phyloP scores from a whole-genome alignment of 495 filamentous ascomycete species.

The Hyphodiscus hymeniophilus region DNA sequence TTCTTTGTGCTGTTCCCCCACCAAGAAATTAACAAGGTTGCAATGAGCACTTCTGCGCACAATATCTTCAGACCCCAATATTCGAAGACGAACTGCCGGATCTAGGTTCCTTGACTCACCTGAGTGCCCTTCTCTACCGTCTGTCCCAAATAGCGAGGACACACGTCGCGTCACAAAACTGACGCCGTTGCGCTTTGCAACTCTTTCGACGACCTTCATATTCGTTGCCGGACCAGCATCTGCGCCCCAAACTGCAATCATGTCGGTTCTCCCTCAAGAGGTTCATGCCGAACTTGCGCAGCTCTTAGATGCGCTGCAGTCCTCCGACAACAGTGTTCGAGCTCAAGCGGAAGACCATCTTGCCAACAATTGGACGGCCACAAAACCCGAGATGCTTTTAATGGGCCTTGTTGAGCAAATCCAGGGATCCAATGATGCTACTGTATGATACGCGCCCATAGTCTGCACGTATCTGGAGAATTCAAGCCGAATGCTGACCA shows the following conservation, averaged over 20 bases:
- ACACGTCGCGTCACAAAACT: too few species aligned
- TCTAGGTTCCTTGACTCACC: too few species aligned
- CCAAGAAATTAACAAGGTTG: too few species aligned
- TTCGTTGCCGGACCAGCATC: too few species aligned
- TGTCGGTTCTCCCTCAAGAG: constrained; percentile 80
- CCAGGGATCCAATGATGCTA: constrained; percentile 55
- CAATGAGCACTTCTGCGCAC: too few species aligned
- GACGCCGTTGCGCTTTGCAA: too few species aligned
- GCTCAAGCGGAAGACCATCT: constrained; percentile 83
- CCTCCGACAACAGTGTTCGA: constrained; percentile 80
- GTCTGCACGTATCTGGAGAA: background rate
- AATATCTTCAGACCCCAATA: too few species aligned
- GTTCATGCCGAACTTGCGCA: constrained; percentile 73
- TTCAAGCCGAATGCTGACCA: background rate
- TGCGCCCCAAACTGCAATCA: constrained; percentile 29
- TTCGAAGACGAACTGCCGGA: too few species aligned
- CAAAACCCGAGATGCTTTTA: constrained; percentile 74
- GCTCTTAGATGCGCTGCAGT: constrained; percentile 78
- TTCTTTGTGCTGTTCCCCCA: too few species aligned
- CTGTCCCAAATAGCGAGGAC: too few species aligned
- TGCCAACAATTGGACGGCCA: constrained; percentile 77
- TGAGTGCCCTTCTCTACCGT: too few species aligned
- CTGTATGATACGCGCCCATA: constrained; percentile 43
- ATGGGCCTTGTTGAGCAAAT: constrained; percentile 94
- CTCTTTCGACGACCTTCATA: too few species aligned